Base-by-base conservation (phyloP, 2,329 filamentous ascomycete species). In the Zasmidium citrigriseum region DNA sequence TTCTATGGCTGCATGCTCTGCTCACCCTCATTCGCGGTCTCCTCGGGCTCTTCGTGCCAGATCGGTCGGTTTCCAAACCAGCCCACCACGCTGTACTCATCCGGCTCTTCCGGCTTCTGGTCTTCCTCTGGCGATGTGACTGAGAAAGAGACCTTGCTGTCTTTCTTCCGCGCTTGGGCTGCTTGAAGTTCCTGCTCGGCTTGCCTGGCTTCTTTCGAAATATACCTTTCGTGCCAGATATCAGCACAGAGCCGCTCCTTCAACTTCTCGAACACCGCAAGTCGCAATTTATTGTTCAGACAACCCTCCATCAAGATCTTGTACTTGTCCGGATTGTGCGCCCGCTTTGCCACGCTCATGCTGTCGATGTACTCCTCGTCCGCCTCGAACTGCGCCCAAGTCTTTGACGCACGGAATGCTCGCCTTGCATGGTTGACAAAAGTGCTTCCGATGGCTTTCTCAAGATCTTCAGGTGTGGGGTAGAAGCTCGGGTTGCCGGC, bases 351-450 rank as follows among this genome's bases (percentile, higher is more conserved):
- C 18, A 49, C 53, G 11, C 60, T 52, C 41, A 52, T 54, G 25
- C 56, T 62, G 20, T 64, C 51, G 25, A 62, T 51, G 1, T 23
- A 44, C 41, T 63, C 51, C 52, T 67, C 66, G 14, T 64, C 63
- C 4, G 38, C 52, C 57, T 68, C 66, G 46, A 66, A 69, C 14
- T 58, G 46, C 4, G 48, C 46, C 62, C 63, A 69, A 5, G 57
- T 52, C 18, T 54, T 52, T 1, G 58, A 61, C 18, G 48, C 56
- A 12, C 60, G 44, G 29, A 58, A 64, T 4, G 66, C 66, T 12
- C 59, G 54, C 51, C 67, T 69, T 9, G 64, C 66, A 24, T 66
- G 62, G 4, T 49, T 51, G 7, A 62, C 58, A 49, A 68, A 68
- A 0, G 51, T 59, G 1, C 55, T 52, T 4, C 63, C 67, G 25